Evolutionary conservation across 2,329 filamentous ascomycete genomes (phyloP).

Genomic region (Sordariomycetes sp.): DNA sequence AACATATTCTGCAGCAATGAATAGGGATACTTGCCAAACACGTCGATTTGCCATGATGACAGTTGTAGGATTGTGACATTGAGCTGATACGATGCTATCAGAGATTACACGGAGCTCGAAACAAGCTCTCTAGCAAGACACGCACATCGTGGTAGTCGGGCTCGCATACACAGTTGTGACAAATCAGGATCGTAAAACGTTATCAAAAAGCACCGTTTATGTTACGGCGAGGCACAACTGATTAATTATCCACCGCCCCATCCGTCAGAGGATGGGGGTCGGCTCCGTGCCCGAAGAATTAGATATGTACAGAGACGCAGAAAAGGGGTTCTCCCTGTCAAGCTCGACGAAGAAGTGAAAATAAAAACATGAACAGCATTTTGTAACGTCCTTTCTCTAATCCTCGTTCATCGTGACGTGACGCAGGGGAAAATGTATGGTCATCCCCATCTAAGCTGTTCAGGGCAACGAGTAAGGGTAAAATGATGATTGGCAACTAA

Average conservation of each 20-base stretch:
- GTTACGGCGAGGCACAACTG: neutral
- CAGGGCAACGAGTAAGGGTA: too few relatives aligned
- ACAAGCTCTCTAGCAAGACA: too few relatives aligned
- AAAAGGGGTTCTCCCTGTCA: neutral
- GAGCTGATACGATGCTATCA: too few relatives aligned
- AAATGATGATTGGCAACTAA: neutral
- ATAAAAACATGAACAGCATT: neutral
- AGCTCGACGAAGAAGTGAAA: neutral
- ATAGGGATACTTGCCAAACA: conserved; percentile 1
- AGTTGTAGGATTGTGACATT: neutral
- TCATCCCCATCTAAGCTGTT: too few relatives aligned
- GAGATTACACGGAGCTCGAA: too few relatives aligned
- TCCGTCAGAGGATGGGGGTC: neutral
- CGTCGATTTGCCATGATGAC: neutral
- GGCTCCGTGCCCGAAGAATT: neutral
- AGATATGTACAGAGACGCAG: neutral
- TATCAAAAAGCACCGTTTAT: neutral
- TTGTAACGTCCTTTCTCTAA: neutral
- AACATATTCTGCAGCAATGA: conserved; percentile 11
- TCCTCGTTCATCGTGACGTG: neutral
- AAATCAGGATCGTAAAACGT: neutral
- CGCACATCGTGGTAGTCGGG: neutral
- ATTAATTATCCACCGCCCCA: neutral
- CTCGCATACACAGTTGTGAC: neutral
- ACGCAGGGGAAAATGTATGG: neutral